Conservation (phyloP, 139 green algal genomes). For the Picochlorum sp. region DNA sequence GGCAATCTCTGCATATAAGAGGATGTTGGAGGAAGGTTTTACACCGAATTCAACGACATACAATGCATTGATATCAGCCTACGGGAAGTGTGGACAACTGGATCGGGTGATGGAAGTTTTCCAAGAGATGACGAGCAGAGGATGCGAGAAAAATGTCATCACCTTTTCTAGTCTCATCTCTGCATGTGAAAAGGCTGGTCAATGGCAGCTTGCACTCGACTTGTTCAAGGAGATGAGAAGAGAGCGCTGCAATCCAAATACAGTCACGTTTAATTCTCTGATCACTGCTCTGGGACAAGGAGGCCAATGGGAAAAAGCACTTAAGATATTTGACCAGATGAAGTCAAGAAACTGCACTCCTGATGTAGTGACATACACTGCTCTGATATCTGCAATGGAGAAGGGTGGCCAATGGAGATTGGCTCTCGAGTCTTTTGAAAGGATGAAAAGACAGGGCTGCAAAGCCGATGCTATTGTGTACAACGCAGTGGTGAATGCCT, state of each 20-base stretch:
- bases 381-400: slow-evolving; percentile 59
- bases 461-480: slow-evolving; percentile 68
- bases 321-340: slow-evolving; percentile 80
- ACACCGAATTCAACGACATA: slow-evolving; percentile 73
- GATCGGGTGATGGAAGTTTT: slow-evolving; percentile 57
- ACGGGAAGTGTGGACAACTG: slow-evolving; percentile 54
- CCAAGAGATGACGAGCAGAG: slow-evolving; percentile 60
- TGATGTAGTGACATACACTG: slow-evolving; percentile 69
- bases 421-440: slow-evolving; percentile 23
- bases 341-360: slow-evolving; percentile 52
- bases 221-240: slow-evolving; percentile 37
- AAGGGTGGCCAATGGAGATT: slow-evolving; percentile 33
- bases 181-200: slow-evolving; percentile 53
- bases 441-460: slow-evolving; percentile 22
- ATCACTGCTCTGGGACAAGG: slow-evolving; percentile 34
- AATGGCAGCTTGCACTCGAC: slow-evolving; percentile 33
- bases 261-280: slow-evolving; percentile 29
- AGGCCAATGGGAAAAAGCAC: slow-evolving; percentile 62
- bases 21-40: slow-evolving; percentile 53
- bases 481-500: slow-evolving; percentile 73
- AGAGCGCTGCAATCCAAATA: slow-evolving; percentile 36
- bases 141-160: slow-evolving; percentile 65
- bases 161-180: slow-evolving; percentile 82
- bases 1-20: slow-evolving; percentile 41
- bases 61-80: slow-evolving; percentile 73